Evolutionary conservation across 2,329 filamentous ascomycete species (phyloP).

Genomic region (Botrytis elliptica): DNA sequence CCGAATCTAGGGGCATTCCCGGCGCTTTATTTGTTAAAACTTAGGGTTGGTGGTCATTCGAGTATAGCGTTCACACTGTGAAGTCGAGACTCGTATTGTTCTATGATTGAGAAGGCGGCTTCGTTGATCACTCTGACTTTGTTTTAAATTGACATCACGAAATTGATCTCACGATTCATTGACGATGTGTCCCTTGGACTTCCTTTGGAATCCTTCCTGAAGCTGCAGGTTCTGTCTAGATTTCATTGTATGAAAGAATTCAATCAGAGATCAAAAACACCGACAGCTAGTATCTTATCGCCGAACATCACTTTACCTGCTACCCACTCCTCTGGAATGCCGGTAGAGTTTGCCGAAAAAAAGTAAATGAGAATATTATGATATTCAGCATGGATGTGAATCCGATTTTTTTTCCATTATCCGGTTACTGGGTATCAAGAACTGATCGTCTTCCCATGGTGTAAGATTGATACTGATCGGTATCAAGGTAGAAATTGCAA

Average conservation of each 20-base stretch:
- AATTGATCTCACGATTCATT: not conserved
- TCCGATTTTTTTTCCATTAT: conserved; percentile 6
- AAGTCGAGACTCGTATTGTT: conserved; percentile 3
- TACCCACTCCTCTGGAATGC: conserved; percentile 15
- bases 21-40: not conserved
- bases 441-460: not conserved
- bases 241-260: not conserved
- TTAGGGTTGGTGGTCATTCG: not conserved
- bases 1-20: conserved; percentile 6
- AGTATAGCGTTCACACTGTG: conserved; percentile 1
- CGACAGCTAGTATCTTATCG: not conserved
- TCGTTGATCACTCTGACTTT: not conserved
- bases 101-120: not conserved
- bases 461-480: not conserved
- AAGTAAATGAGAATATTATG: not conserved
- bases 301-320: not conserved
- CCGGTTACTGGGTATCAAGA: conserved; percentile 9
- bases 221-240: not conserved
- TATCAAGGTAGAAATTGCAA: not conserved
- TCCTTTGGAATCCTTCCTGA: no score
- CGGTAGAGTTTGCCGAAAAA: conserved; percentile 18
- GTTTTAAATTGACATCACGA: not conserved
- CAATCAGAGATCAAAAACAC: not conserved
- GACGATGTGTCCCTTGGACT: not conserved
- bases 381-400: conserved; percentile 14